phyloP scores from a whole-genome alignment of 352 stramenopile genomes.

The Saprolegnia diclina region DNA sequence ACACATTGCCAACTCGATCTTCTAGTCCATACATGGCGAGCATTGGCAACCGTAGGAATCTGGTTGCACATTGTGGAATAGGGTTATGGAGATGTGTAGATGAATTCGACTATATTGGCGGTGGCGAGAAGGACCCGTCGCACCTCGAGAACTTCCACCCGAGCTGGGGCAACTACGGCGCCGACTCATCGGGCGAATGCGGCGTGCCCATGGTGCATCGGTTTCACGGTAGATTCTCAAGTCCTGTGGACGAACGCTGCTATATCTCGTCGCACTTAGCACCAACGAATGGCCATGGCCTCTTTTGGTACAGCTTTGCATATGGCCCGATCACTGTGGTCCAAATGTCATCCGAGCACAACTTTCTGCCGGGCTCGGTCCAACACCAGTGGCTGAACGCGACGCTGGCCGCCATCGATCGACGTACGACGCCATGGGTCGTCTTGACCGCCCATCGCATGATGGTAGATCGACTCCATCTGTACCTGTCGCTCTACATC shows the following conservation, averaged over 20 bases:
- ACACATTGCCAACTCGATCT: not conserved
- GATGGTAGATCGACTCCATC: constrained; percentile 60
- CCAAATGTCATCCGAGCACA: constrained; percentile 88
- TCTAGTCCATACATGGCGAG: constrained; percentile 69
- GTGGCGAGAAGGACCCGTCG: constrained; percentile 50
- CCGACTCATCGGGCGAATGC: constrained; percentile 66
- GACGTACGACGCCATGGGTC: constrained; percentile 86
- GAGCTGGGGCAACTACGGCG: constrained; percentile 59
- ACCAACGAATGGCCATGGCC: constrained; percentile 51
- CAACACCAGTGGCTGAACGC: constrained; percentile 88
- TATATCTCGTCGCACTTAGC: constrained; percentile 33
- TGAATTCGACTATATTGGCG: constrained; percentile 71
- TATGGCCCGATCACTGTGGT: constrained; percentile 86
- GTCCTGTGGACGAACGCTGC: not conserved
- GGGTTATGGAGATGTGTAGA: constrained; percentile 31
- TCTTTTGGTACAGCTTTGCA: constrained; percentile 91
- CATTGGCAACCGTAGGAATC: constrained; percentile 59
- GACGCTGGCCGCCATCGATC: constrained; percentile 78
- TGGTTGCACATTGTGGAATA: not conserved
- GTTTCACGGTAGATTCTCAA: constrained; percentile 61
- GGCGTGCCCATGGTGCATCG: constrained; percentile 73
- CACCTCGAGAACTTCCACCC: constrained; percentile 50
- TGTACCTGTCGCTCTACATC: constrained; percentile 14
- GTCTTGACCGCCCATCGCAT: constrained; percentile 89
- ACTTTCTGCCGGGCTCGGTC: constrained; percentile 72